phyloP scores from a whole-genome alignment of 2,329 filamentous ascomycete species.

The Leptosphaerulina australis region DNA sequence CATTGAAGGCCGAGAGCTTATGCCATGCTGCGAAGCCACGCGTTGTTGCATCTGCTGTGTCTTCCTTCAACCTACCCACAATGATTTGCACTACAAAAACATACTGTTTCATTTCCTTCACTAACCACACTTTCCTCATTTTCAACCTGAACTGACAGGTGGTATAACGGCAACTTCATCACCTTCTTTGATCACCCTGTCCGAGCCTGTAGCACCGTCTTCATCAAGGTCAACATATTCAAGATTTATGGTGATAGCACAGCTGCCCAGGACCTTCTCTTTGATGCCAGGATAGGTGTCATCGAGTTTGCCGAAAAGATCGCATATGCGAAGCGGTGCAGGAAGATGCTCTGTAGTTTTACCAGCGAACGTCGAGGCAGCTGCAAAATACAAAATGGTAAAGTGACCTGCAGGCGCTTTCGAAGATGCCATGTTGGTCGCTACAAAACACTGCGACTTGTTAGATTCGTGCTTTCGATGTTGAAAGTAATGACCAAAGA shows the following conservation, averaged over 20 bases:
- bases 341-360: constrained; percentile 69
- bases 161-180: constrained; percentile 90
- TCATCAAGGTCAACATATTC: constrained; percentile 75
- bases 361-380: constrained; percentile 72
- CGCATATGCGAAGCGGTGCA: constrained; percentile 67
- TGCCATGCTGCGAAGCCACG: not conserved
- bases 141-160: constrained; percentile 83
- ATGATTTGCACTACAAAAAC: no score
- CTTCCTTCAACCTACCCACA: not conserved
- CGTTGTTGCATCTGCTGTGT: not conserved
- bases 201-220: constrained; percentile 53
- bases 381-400: constrained; percentile 81
- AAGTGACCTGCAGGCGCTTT: constrained; percentile 70
- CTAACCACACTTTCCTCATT: no score
- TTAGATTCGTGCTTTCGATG: constrained; percentile 20
- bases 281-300: constrained; percentile 71
- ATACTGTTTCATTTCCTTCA: not conserved
- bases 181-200: constrained; percentile 66
- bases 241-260: constrained; percentile 79
- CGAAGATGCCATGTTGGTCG: constrained; percentile 45
- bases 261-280: constrained; percentile 71
- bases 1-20: no score
- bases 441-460: constrained; percentile 10
- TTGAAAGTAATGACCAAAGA: not conserved
- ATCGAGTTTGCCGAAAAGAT: constrained; percentile 73